phyloP scores from a whole-genome alignment of 1,139 yeast genomes.

The Williopsis jadinii region DNA sequence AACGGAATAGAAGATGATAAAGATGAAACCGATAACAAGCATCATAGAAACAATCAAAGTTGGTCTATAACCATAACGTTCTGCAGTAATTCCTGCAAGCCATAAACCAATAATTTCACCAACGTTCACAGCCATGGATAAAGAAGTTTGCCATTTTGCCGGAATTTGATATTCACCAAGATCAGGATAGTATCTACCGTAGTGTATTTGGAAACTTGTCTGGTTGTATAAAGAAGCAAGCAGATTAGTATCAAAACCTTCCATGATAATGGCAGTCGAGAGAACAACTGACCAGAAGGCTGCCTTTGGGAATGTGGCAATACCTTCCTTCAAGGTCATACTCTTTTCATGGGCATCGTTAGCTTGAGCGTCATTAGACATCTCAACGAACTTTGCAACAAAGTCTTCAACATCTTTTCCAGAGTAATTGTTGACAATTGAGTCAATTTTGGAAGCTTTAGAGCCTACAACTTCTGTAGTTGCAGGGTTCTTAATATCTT shows the following conservation, averaged over 20 bases:
- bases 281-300: slow-evolving; percentile 36
- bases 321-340: slow-evolving; percentile 16
- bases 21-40: slow-evolving; percentile 16
- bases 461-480: no score
- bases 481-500: no score
- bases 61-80: slow-evolving; percentile 50
- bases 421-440: no score
- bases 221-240: slow-evolving; percentile 27
- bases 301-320: slow-evolving; percentile 28
- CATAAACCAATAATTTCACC: slow-evolving; percentile 42
- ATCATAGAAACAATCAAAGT: slow-evolving; percentile 36
- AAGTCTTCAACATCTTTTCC: slow-evolving; percentile 29
- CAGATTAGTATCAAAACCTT: slow-evolving; percentile 35
- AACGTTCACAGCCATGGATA: slow-evolving; percentile 25
- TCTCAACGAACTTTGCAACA: slow-evolving; percentile 36
- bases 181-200: slow-evolving; percentile 18
- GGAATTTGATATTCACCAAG: slow-evolving; percentile 14
- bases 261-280: slow-evolving; percentile 35
- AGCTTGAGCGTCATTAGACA: slow-evolving; percentile 28
- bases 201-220: slow-evolving; percentile 21
- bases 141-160: slow-evolving; percentile 29
- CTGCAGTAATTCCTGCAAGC: slow-evolving; percentile 47
- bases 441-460: no score
- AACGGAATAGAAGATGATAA: slow-evolving; percentile 24
- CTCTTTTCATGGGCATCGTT: slow-evolving; percentile 14